phyloP scores from a whole-genome alignment of 2,329 filamentous ascomycete genomes.

The Talaromyces sp. region DNA sequence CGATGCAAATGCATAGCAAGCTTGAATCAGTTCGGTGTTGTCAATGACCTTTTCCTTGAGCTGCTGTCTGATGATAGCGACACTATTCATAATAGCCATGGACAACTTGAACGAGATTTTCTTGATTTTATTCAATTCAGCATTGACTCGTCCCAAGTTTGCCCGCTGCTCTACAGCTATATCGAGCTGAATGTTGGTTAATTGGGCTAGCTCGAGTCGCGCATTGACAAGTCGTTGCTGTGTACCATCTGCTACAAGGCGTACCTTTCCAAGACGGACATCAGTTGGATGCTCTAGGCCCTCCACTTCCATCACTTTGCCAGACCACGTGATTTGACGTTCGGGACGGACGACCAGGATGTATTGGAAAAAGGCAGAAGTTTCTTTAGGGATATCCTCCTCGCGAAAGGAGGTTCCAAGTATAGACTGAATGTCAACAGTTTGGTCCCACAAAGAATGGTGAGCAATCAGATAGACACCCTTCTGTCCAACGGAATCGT shows the following conservation, averaged over 20 bases:
- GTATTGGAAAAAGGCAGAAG: constrained; percentile 64
- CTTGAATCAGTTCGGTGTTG: constrained; percentile 94
- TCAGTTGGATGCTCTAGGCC: constrained; percentile 76
- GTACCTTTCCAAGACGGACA: constrained; percentile 77
- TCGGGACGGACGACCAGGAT: constrained; percentile 81
- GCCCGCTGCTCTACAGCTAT: constrained; percentile 88
- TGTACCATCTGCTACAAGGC: constrained; percentile 83
- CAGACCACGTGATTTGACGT: constrained; percentile 72
- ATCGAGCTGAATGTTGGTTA: constrained; percentile 79
- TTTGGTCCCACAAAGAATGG: constrained; percentile 66
- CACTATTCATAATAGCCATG: constrained; percentile 98
- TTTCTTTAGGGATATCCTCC: constrained; percentile 65
- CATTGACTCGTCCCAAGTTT: constrained; percentile 87
- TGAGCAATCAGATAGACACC: constrained; percentile 82
- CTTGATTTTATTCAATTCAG: constrained; percentile 86
- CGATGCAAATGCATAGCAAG: constrained; percentile 97
- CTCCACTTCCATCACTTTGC: constrained; percentile 64
- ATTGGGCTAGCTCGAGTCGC: constrained; percentile 69
- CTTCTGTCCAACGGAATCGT: constrained; percentile 61
- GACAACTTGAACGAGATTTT: constrained; percentile 94
- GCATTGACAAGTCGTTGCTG: constrained; percentile 72
- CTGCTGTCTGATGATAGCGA: constrained; percentile 85
- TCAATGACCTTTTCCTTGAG: constrained; percentile 65
- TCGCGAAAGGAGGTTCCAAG: constrained; percentile 73
- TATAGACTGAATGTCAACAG: constrained; percentile 78